Evolutionary conservation across 176 grass and related monocot species (phyloP).

Genomic region (Triticum urartu): DNA sequence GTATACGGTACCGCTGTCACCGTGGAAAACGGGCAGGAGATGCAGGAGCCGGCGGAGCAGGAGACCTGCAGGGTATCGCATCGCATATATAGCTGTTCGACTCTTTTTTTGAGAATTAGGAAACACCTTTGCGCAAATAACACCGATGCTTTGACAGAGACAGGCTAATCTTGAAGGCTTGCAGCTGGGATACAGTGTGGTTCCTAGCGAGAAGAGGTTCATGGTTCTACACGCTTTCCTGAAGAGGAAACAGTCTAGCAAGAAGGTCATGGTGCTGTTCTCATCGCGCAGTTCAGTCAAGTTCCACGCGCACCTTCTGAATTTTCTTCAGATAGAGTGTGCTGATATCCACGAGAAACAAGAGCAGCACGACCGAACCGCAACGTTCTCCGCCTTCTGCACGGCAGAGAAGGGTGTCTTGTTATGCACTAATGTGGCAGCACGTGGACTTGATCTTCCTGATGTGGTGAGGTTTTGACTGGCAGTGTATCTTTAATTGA

Average conservation of each 20-base stretch:
- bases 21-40: neutral
- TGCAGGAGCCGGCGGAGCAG: neutral
- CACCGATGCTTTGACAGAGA: neutral
- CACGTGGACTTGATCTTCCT: constrained; percentile 91
- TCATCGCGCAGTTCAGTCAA: constrained; percentile 92
- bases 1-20: neutral
- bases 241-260: constrained; percentile 57
- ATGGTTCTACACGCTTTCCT: constrained; percentile 90
- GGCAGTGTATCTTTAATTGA: neutral
- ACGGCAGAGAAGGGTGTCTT: constrained; percentile 75
- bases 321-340: constrained; percentile 67
- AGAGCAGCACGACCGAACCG: constrained; percentile 75
- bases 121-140: neutral
- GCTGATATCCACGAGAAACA: constrained; percentile 89
- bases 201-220: constrained; percentile 75
- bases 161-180: constrained; percentile 77
- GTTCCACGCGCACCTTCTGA: constrained; percentile 70
- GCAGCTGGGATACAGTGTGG: constrained; percentile 76
- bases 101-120: neutral
- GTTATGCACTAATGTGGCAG: constrained; percentile 84
- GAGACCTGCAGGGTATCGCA: neutral
- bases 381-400: constrained; percentile 80
- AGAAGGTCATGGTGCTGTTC: constrained; percentile 94
- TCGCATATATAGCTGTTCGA: constrained; percentile 15
- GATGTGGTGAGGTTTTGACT: constrained; percentile 57